These are phyloP conservation scores for Pinus taeda DNA, from an alignment of 75 land plant species.

Conservation along the genomic window DNA sequence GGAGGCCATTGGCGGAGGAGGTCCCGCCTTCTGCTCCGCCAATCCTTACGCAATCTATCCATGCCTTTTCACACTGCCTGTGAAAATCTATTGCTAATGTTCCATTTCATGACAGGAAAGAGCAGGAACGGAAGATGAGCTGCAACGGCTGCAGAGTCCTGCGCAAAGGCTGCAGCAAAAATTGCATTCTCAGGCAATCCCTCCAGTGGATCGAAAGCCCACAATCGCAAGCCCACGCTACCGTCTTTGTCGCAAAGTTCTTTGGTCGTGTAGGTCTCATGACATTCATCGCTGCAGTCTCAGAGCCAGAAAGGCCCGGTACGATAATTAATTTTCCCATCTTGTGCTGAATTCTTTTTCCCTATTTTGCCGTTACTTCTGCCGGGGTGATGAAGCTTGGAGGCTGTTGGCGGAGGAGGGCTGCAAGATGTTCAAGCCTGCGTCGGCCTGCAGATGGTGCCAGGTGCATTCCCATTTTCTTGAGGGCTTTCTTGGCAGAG, in stretches of 20 bases:
- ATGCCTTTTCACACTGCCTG: no score
- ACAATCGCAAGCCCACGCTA: constrained; percentile 40
- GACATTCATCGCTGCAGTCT: constrained; percentile 35
- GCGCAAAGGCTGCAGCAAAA: constrained; percentile 44
- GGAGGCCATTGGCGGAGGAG: no score
- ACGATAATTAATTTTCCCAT: background rate
- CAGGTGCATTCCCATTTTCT: no score
- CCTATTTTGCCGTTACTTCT: background rate
- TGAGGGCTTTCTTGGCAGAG: no score
- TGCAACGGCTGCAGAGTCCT: constrained; percentile 52
- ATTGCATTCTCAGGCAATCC: constrained; percentile 37
- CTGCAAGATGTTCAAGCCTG: no score
- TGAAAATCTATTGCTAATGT: no score
- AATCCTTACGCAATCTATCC: no score
- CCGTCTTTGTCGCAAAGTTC: constrained; percentile 50
- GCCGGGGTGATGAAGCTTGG: no score
- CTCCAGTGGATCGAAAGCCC: constrained; percentile 39
- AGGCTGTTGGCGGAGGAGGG: no score
- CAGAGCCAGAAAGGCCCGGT: constrained; percentile 26
- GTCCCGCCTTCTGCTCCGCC: no score
- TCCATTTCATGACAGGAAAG: background rate
- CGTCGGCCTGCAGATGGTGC: no score
- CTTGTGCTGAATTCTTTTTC: background rate
- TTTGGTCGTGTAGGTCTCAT: constrained; percentile 45
- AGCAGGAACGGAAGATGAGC: constrained; percentile 33